Percentiles rank a stretch among this genome's conserved stretches.
Conservation (phyloP, 495 filamentous ascomycete species). For the Pyrenula massariospora region DNA sequence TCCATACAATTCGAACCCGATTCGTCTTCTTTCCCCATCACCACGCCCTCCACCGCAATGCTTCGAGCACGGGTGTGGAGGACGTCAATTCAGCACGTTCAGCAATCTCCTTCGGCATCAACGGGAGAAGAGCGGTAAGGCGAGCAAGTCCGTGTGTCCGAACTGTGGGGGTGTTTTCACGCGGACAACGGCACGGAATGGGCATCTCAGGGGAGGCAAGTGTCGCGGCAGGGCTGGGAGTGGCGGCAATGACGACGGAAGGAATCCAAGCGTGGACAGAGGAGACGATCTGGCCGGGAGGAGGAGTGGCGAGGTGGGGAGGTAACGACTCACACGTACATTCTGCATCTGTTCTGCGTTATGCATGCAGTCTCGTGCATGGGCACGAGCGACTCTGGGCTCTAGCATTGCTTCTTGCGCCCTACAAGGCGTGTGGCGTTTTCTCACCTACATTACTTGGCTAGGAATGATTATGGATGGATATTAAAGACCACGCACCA, state of each 20-base stretch:
- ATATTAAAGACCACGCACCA: too few species aligned
- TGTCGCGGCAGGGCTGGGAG: slow-evolving; percentile 43
- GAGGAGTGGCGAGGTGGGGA: background rate
- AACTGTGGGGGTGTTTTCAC: slow-evolving; percentile 88
- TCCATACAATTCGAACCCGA: slow-evolving; percentile 34
- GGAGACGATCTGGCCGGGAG: background rate
- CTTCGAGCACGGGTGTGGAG: slow-evolving; percentile 93
- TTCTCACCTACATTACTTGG: too few species aligned
- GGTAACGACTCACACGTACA: background rate
- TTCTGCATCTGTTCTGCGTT: background rate
- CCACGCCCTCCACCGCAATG: slow-evolving; percentile 81
- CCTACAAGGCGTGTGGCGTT: background rate
- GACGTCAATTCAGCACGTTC: slow-evolving; percentile 87
- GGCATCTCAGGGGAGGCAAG: slow-evolving; percentile 79
- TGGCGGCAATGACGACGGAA: background rate
- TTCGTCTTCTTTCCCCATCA: slow-evolving; percentile 48
- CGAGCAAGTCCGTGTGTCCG: slow-evolving; percentile 74
- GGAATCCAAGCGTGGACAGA: background rate
- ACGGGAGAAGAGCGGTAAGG: slow-evolving; percentile 84
- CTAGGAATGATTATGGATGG: too few species aligned
- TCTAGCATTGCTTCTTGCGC: too few species aligned
- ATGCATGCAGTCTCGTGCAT: background rate
- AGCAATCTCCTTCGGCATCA: slow-evolving; percentile 89
- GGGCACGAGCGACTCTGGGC: too few species aligned
- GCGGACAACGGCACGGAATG: slow-evolving; percentile 79